Evolutionary conservation across 73 alveolate species (phyloP), one percentile per base, ranked within the genome.

Genomic region (Paramecium octaurelia): DNA sequence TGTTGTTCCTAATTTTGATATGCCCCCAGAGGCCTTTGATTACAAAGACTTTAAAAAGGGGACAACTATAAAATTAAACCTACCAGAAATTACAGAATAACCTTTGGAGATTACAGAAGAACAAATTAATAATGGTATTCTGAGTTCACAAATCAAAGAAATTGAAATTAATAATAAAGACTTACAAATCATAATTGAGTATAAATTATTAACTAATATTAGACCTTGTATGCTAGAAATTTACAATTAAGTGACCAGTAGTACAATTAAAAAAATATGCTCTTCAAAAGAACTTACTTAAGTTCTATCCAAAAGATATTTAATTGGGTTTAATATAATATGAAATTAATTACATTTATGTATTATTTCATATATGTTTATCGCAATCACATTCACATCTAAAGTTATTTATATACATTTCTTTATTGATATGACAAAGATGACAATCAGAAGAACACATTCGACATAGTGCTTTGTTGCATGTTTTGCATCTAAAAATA

Each of bases 331-430:
- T 40, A 73, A n/a, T 36, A 35, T 73, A 73, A 21, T 34, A 36
- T 73, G 87, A 73, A 73, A 73, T 73, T 73, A 73, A 64, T 64
- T 31, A 68, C 18, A 68, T 23, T 29, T 21, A 27, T 34, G 46
- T 34, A 27, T 34, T 31, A 31, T 23, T 64, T 64, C 84, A 64
- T 34, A 27, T 3, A 64, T 64, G 84, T 64, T 64, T 64, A 27
- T 64, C 84, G 12, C 87, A 36, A 35, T 73, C 87, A 73, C 87
- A 73, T 23, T 36, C 87, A 38, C 87, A 73, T 36, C 20, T 73
- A 38, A 73, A 73, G 4, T 73, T 73, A 73, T 12, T 29, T 73
- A 73, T 73, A 38, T 73, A 73, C 87, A 73, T 73, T 36, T 73
- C 87, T 21, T 16, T 40, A 35, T 3, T 36, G 5, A 10, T 11